Percentiles rank a stretch among this genome's conserved stretches.
These are phyloP conservation scores for Chaetomium sp. DNA, from an alignment of 2,329 filamentous ascomycete genomes.

Conservation along the genomic window DNA sequence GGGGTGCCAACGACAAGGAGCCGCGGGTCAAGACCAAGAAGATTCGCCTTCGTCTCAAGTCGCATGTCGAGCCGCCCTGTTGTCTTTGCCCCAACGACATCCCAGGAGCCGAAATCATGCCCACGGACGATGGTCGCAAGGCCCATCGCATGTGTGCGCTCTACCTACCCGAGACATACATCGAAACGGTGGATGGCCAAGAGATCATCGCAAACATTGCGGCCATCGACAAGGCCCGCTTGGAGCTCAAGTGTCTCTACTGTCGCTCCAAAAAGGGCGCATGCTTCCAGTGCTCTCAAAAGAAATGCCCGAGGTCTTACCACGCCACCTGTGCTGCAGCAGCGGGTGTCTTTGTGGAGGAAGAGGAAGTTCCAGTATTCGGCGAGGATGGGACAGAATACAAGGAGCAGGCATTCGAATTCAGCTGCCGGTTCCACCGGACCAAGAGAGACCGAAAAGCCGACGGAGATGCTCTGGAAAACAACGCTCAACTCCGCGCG, in stretches of 20 bases:
- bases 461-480: constrained; percentile 69
- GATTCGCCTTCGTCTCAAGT: constrained; percentile 72
- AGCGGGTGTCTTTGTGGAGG: constrained; percentile 88
- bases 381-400: constrained; percentile 91
- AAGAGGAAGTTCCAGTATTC: constrained; percentile 82
- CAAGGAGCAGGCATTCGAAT: constrained; percentile 86
- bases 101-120: constrained; percentile 75
- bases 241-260: constrained; percentile 92
- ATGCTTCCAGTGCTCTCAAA: constrained; percentile 94
- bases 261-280: constrained; percentile 94
- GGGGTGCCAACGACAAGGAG: constrained; percentile 45
- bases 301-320: constrained; percentile 91
- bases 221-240: constrained; percentile 81
- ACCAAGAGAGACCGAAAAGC: constrained; percentile 80
- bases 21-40: constrained; percentile 69
- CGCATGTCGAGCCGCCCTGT: constrained; percentile 76
- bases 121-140: constrained; percentile 83
- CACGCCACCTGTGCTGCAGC: constrained; percentile 93
- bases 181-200: constrained; percentile 69
- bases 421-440: constrained; percentile 92
- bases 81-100: constrained; percentile 91
- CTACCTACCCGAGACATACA: constrained; percentile 90
- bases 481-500: constrained; percentile 66
- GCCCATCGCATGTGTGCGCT: constrained; percentile 87
- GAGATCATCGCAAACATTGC: constrained; percentile 78